Base-by-base conservation (phyloP, 2,329 filamentous ascomycete genomes). In the Byssochlamys sp. region DNA sequence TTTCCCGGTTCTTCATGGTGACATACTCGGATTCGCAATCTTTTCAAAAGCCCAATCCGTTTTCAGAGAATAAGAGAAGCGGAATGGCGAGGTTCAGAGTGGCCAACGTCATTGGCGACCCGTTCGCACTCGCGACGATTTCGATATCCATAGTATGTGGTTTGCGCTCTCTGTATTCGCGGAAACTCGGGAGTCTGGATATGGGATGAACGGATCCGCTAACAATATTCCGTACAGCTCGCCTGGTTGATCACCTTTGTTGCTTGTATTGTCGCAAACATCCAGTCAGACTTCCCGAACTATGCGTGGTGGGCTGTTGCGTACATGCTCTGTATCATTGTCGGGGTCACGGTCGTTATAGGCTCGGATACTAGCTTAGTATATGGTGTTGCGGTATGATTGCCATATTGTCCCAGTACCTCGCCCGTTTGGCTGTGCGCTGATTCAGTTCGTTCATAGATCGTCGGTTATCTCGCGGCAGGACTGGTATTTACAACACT, bases 211-310 rank as follows among this genome's bases (percentile, higher is more conserved):
- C 45, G 10, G 54, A 31, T 33, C 50, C 64, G 59, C 62, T 61
- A 56, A 65, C 65, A 64, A 56, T 63, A 48, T 56, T 61, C 7
- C 4, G 51, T 62, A 65, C 71, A 97, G 92, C 85, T 96, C 62
- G 92, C 91, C 59, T 99, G 94, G 94, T 75, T 96, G 64, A 96
- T 99, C 68, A 85, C 90, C 52, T 95, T 97, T 73, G 83, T 97
- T 68, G 82, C 86, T 62, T 92, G 89, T 60, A 86, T 96, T 70
- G 84, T 96, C 65, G 86, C 87, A 48, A 78, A 83, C 62, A 72
- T 83, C 53, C 75, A 74, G 56, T 69, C 70, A 27, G 67, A 70
- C 5, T 96, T 91, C 67, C 90, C 91, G 12, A 89, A 90, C 62
- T 96, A 91, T 73, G 86, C 88, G 25, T 99, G 94, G 92, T 99